Evolutionary conservation across 768 basidiomycete species (phyloP).

Genomic region (Udeniomyces megalosporus): DNA sequence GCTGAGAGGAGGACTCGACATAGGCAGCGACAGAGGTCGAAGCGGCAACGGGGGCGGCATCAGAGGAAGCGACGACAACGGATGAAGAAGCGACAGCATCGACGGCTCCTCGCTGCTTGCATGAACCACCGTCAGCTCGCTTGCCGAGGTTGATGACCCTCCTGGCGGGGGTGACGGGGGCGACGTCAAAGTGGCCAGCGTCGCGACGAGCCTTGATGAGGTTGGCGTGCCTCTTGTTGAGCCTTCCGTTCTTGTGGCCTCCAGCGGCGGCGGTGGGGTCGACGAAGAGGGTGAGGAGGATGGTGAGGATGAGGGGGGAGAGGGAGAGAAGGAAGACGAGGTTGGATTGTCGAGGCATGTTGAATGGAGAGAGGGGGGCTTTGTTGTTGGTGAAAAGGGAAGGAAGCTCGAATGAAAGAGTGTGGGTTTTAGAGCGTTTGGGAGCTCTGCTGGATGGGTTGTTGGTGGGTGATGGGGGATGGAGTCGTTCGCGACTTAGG

Average conservation of each 20-base stretch:
- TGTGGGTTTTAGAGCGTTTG: too few species aligned
- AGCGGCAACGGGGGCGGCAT: not conserved
- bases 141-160: not conserved
- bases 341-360: not conserved
- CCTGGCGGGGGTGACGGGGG: not conserved
- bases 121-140: conserved; percentile 8
- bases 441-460: too few species aligned
- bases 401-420: too few species aligned
- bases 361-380: not conserved
- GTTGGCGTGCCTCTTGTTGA: conserved; percentile 2
- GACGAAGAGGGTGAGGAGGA: conserved; percentile 1
- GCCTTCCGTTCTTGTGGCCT: not conserved
- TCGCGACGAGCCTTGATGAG: conserved; percentile 5
- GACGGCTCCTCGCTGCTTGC: not conserved
- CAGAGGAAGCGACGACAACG: not conserved
- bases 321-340: not conserved
- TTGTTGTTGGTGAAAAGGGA: too few species aligned
- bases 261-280: not conserved
- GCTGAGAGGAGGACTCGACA: not conserved
- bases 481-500: too few species aligned
- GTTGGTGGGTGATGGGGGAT: too few species aligned
- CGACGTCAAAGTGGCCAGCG: conserved; percentile 2
- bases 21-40: not conserved
- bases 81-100: not conserved
- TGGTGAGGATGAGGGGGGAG: not conserved